Percentiles rank a stretch among this genome's conserved stretches.
These are phyloP conservation scores for Skeletonema tropicum DNA, from an alignment of 108 stramenopile species.

Conservation along the genomic window DNA sequence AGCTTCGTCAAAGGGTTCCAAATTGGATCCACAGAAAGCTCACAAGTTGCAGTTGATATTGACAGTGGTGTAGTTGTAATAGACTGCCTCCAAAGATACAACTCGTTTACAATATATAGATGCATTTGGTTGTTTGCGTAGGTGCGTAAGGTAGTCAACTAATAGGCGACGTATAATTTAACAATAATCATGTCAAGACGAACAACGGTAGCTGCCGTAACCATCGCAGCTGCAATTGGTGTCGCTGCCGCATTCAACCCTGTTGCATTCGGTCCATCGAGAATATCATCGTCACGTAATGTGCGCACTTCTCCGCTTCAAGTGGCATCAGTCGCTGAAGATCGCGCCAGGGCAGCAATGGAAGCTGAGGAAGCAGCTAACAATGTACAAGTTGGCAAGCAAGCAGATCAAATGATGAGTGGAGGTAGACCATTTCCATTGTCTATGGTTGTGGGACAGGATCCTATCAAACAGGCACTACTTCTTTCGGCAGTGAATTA, in stretches of 20 bases:
- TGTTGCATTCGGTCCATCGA: slow-evolving; percentile 5
- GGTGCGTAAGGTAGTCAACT: neutral
- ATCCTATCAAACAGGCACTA: slow-evolving; percentile 93
- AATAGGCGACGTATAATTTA: neutral
- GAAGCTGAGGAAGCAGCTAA: slow-evolving; percentile 38
- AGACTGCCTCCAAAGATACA: neutral
- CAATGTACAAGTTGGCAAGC: slow-evolving; percentile 26
- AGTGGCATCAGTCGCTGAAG: slow-evolving; percentile 40
- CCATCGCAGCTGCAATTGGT: slow-evolving; percentile 27
- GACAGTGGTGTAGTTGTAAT: neutral
- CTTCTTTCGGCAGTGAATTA: slow-evolving; percentile 89
- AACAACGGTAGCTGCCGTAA: slow-evolving; percentile 38
- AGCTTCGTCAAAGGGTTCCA: neutral
- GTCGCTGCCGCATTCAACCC: slow-evolving; percentile 34
- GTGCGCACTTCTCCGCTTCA: neutral
- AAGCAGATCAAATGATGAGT: slow-evolving; percentile 45
- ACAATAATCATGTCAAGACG: slow-evolving; percentile 12
- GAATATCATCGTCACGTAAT: slow-evolving; percentile 19
- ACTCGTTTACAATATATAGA: neutral
- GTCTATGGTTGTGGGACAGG: slow-evolving; percentile 95
- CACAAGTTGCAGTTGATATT: slow-evolving; percentile 1
- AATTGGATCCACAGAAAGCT: slow-evolving; percentile 6
- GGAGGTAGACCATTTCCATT: slow-evolving; percentile 91
- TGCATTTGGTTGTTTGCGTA: neutral
- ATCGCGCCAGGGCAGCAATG: slow-evolving; percentile 52